These are phyloP conservation scores for Phellopilus nigrolimitatus DNA, from an alignment of 1,284 basidiomycete species.

Conservation along the genomic window DNA sequence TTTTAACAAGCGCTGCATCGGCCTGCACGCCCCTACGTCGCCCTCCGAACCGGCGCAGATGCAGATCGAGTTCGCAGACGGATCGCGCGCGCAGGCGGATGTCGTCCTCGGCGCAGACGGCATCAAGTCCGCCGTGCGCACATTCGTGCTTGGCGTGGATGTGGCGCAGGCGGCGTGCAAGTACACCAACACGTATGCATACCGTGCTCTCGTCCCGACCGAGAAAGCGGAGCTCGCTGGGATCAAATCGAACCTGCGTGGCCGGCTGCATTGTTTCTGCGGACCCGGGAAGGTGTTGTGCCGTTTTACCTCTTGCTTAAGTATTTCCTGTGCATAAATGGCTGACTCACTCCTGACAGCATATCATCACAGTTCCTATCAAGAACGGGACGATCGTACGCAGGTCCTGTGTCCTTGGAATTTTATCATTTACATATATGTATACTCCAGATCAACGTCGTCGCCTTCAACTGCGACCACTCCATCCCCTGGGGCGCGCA, in stretches of 20 bases:
- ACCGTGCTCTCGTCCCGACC: slow-evolving; percentile 40
- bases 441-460: slow-evolving; percentile 46
- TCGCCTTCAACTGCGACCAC: slow-evolving; percentile 47
- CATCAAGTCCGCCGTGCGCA: slow-evolving; percentile 42
- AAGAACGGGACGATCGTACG: slow-evolving; percentile 38
- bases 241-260: slow-evolving; percentile 36
- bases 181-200: slow-evolving; percentile 44
- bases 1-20: slow-evolving; percentile 48
- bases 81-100: slow-evolving; percentile 42
- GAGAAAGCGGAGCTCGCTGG: slow-evolving; percentile 37
- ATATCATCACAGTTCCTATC: slow-evolving; percentile 55
- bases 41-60: slow-evolving; percentile 19
- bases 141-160: too few species aligned
- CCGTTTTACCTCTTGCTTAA: too few species aligned
- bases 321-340: background rate
- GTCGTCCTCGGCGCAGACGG: slow-evolving; percentile 53
- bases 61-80: slow-evolving; percentile 42
- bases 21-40: too few species aligned
- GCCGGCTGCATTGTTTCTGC: slow-evolving; percentile 37
- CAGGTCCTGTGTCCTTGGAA: too few species aligned
- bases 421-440: too few species aligned
- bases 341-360: slow-evolving; percentile 34
- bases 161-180: too few species aligned
- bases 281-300: slow-evolving; percentile 39
- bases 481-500: slow-evolving; percentile 34